A percentile compares a stretch with the other conserved stretches of the same genome.
These are phyloP conservation scores for Pseudogymnoascus sp. DNA, from an alignment of 2,329 filamentous ascomycete genomes.

Conservation along the genomic window DNA sequence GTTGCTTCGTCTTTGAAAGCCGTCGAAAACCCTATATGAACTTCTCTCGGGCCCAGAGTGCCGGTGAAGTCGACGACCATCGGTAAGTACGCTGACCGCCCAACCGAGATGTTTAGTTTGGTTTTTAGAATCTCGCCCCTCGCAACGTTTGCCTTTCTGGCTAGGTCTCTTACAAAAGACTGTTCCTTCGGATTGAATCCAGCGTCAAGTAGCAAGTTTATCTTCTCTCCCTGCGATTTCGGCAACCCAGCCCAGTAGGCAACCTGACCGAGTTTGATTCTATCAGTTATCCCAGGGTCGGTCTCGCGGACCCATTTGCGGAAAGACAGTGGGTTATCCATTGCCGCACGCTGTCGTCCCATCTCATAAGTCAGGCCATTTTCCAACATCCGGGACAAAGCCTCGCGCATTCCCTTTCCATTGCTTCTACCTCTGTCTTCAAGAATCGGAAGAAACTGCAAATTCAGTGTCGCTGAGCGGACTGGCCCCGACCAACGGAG, in stretches of 20 bases:
- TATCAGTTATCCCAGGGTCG: slow-evolving; percentile 36
- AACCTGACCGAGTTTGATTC: slow-evolving; percentile 25
- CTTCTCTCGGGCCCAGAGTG: slow-evolving; percentile 55
- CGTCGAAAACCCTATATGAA: slow-evolving; percentile 61
- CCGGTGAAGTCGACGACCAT: slow-evolving; percentile 65
- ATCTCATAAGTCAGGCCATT: slow-evolving; percentile 48
- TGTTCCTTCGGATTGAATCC: slow-evolving; percentile 52
- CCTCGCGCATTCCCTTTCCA: slow-evolving; percentile 37
- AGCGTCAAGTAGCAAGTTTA: slow-evolving; percentile 49
- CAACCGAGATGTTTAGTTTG: slow-evolving; percentile 55
- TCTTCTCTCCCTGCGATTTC: slow-evolving; percentile 38
- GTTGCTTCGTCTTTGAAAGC: slow-evolving; percentile 50
- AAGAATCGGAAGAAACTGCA: slow-evolving; percentile 64
- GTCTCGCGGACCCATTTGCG: slow-evolving; percentile 48
- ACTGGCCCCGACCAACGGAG: slow-evolving; percentile 42
- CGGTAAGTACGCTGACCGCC: slow-evolving; percentile 54
- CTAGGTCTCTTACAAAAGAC: slow-evolving; percentile 43
- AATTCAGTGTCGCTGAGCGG: slow-evolving; percentile 52
- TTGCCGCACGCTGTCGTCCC: slow-evolving; percentile 43
- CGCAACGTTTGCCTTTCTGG: slow-evolving; percentile 24
- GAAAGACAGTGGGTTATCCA: slow-evolving; percentile 45
- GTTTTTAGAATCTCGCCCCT: slow-evolving; percentile 36
- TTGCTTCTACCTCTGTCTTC: slow-evolving; percentile 49
- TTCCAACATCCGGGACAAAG: slow-evolving; percentile 45
- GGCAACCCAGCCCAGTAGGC: slow-evolving; percentile 23